Evolutionary conservation across 371 early-diverging fungal genomes (phyloP).

Genomic region (Rhizopus microsporus): DNA sequence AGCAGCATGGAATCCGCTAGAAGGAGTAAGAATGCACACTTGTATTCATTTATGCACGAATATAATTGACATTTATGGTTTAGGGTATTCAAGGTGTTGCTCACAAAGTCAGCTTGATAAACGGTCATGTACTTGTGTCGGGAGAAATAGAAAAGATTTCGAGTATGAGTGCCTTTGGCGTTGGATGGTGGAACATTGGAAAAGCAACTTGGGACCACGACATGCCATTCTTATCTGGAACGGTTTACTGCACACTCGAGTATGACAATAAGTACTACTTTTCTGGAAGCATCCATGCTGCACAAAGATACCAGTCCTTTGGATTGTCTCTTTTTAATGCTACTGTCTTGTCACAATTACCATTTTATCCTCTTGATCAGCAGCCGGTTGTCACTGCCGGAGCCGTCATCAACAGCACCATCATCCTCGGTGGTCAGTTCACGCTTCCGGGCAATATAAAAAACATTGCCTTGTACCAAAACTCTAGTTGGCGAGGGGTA

Average conservation of each 20-base stretch:
- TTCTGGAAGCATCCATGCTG: slow-evolving; percentile 40
- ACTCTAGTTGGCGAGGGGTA: slow-evolving; percentile 44
- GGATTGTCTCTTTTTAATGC: slow-evolving; percentile 36
- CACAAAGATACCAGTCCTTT: slow-evolving; percentile 36
- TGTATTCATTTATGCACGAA: background rate
- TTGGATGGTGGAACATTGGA: slow-evolving; percentile 35
- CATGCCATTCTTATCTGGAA: slow-evolving; percentile 33
- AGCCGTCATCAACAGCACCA: slow-evolving; percentile 32
- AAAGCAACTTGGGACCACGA: slow-evolving; percentile 17
- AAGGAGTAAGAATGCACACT: slow-evolving; percentile 17
- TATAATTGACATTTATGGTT: background rate
- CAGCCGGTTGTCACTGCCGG: slow-evolving; percentile 33
- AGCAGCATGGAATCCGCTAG: slow-evolving; percentile 29
- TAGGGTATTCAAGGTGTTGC: slow-evolving; percentile 43
- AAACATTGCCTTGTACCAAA: slow-evolving; percentile 47
- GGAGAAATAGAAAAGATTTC: slow-evolving; percentile 30
- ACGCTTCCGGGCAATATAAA: slow-evolving; percentile 24
- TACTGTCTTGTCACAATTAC: slow-evolving; percentile 22
- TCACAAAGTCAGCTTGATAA: slow-evolving; percentile 9
- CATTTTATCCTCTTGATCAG: slow-evolving; percentile 31
- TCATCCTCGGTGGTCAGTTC: slow-evolving; percentile 50
- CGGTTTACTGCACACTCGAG: slow-evolving; percentile 15
- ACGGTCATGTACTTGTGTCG: slow-evolving; percentile 27
- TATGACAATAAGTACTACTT: slow-evolving; percentile 15
- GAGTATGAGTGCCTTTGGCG: slow-evolving; percentile 20